Conservation (phyloP, 2,329 filamentous ascomycete genomes). For the Trichoderma oligosporum region DNA sequence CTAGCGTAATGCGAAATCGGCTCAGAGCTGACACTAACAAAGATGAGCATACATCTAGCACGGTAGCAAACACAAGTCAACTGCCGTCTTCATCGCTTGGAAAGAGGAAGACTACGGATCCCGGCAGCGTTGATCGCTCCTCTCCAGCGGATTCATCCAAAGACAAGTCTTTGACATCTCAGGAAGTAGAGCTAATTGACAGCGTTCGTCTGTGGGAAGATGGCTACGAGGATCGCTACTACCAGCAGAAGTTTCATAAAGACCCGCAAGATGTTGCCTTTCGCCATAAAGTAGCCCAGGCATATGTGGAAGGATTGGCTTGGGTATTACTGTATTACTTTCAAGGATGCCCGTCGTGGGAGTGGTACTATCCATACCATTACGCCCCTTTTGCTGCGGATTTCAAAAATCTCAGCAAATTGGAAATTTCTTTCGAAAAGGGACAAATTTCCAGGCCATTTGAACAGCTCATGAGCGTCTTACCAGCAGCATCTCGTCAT, state of each 20-base stretch:
- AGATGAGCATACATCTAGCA: slow-evolving; percentile 20
- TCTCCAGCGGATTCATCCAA: slow-evolving; percentile 57
- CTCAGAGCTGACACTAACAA: slow-evolving; percentile 51
- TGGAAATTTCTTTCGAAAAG: slow-evolving; percentile 78
- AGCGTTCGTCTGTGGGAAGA: slow-evolving; percentile 91
- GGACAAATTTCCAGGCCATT: slow-evolving; percentile 86
- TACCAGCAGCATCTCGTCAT: slow-evolving; percentile 89
- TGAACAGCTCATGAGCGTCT: slow-evolving; percentile 96
- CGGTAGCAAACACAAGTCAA: slow-evolving; percentile 20
- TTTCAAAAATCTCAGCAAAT: slow-evolving; percentile 76
- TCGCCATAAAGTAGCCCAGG: slow-evolving; percentile 78
- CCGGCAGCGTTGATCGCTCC: slow-evolving; percentile 60
- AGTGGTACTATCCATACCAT: slow-evolving; percentile 98
- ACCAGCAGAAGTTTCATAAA: slow-evolving; percentile 91
- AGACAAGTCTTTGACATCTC: slow-evolving; percentile 41
- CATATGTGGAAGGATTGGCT: slow-evolving; percentile 91
- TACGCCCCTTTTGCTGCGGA: slow-evolving; percentile 97
- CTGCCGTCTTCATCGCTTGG: slow-evolving; percentile 49
- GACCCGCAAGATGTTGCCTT: slow-evolving; percentile 78
- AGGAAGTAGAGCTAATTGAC: slow-evolving; percentile 67
- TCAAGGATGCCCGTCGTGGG: slow-evolving; percentile 97
- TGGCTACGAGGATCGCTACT: slow-evolving; percentile 92
- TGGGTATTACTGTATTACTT: slow-evolving; percentile 98
- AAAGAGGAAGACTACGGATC: slow-evolving; percentile 73
- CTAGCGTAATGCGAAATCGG: slow-evolving; percentile 78